Percentiles rank a stretch among this genome's conserved stretches.
Conservation (phyloP, 805 yeast genomes). For the Barnettozyma populi region DNA sequence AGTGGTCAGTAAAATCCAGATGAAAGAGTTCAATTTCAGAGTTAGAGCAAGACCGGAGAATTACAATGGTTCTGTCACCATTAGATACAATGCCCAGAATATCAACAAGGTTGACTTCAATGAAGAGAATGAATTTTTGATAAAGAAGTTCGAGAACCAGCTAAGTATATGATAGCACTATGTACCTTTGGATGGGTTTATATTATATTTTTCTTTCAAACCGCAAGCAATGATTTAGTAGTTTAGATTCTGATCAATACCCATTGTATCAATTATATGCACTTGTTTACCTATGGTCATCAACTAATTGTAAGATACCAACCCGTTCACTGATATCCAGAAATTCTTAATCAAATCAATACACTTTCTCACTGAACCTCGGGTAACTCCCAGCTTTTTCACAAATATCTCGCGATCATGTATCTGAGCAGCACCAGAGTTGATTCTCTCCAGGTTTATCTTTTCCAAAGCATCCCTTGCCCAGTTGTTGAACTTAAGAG, state of each 20-base stretch:
- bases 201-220: not conserved
- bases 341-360: slow-evolving; percentile 53
- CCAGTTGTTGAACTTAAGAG: slow-evolving; percentile 47
- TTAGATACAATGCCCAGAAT: slow-evolving; percentile 64
- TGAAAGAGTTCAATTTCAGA: slow-evolving; percentile 70
- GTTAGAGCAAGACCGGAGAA: slow-evolving; percentile 78
- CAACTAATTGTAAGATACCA: slow-evolving; percentile 28
- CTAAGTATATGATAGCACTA: slow-evolving; percentile 5
- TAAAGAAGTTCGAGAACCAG: slow-evolving; percentile 28
- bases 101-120: slow-evolving; percentile 48
- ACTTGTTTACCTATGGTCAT: not conserved
- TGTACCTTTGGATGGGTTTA: not conserved
- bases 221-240: not conserved
- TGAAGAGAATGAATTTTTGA: slow-evolving; percentile 56
- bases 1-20: slow-evolving; percentile 44
- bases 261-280: not conserved
- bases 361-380: slow-evolving; percentile 56
- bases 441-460: slow-evolving; percentile 26
- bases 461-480: slow-evolving; percentile 26
- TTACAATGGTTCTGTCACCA: slow-evolving; percentile 72
- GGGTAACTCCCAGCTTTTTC: slow-evolving; percentile 52
- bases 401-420: slow-evolving; percentile 39
- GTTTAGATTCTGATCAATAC: not conserved
- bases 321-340: slow-evolving; percentile 60
- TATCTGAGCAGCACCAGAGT: slow-evolving; percentile 23